Evolutionary conservation across 768 basidiomycete genomes (phyloP).

Genomic region (Steccherinum ochraceum): DNA sequence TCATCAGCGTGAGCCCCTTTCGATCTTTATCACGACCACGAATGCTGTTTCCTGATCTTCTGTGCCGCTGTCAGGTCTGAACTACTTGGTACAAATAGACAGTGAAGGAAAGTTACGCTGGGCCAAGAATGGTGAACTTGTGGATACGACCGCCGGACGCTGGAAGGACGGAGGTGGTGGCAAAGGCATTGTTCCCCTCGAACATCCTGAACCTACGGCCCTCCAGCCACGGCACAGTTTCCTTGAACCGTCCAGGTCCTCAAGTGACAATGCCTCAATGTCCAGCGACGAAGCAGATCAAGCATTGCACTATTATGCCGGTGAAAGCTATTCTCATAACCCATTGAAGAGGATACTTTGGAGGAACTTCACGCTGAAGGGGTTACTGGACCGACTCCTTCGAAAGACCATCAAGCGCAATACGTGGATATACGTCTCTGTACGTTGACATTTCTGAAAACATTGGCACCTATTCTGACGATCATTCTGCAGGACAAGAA

Average conservation of each 20-base stretch:
- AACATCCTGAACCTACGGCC: conserved; percentile 16
- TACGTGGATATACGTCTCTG: conserved; percentile 67
- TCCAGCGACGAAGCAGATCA: conserved; percentile 21
- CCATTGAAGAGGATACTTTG: conserved; percentile 33
- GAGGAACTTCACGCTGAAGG: conserved; percentile 43
- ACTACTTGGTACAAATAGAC: conserved; percentile 58
- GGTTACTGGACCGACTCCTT: conserved; percentile 45
- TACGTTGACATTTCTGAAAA: conserved; percentile 22
- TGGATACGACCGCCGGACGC: conserved; percentile 53
- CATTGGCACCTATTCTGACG: neutral
- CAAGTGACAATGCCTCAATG: conserved; percentile 6
- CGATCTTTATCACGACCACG: neutral
- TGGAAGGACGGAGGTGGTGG: conserved; percentile 62
- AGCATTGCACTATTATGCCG: conserved; percentile 38
- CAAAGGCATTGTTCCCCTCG: conserved; percentile 40
- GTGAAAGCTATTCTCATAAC: conserved; percentile 25
- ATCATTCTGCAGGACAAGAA: conserved; percentile 39
- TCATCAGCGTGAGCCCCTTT: conserved; percentile 41
- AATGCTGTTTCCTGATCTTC: neutral
- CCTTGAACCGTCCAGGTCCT: conserved; percentile 12
- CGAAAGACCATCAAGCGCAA: conserved; percentile 52
- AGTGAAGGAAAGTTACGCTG: conserved; percentile 47
- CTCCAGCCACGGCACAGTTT: conserved; percentile 17
- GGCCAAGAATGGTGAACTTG: conserved; percentile 49
- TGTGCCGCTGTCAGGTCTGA: conserved; percentile 37